These are phyloP conservation scores for Heliamphora exappendiculata DNA, from an alignment of 148 eudicot species.

Conservation along the genomic window DNA sequence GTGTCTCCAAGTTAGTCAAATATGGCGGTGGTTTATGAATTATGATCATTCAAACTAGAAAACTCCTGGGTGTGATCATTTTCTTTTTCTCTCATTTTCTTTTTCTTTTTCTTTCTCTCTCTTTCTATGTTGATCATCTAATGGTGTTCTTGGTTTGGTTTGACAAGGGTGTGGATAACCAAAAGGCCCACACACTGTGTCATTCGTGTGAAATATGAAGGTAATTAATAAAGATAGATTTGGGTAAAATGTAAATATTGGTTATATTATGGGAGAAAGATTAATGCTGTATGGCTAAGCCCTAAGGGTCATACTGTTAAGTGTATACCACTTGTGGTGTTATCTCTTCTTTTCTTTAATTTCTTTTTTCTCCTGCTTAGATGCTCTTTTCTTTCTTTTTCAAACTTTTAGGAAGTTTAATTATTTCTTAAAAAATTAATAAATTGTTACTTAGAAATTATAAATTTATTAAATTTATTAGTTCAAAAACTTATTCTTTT, in stretches of 20 bases:
- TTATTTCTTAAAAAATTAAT: too few relatives aligned
- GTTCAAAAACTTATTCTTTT: too few relatives aligned
- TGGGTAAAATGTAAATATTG: slow-evolving; percentile 11
- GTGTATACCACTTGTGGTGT: not conserved
- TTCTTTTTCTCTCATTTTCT: not conserved
- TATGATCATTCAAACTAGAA: not conserved
- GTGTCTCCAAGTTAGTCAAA: slow-evolving; percentile 7
- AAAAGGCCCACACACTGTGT: slow-evolving; percentile 2
- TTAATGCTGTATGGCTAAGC: not conserved
- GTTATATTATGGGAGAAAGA: not conserved
- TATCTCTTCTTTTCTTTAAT: not conserved
- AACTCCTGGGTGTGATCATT: not conserved
- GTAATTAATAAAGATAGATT: not conserved
- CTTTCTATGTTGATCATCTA: not conserved
- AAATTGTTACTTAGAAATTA: not conserved
- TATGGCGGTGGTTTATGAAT: too few relatives aligned
- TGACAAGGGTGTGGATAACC: slow-evolving; percentile 21
- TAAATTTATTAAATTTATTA: too few relatives aligned
- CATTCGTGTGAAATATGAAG: slow-evolving; percentile 14
- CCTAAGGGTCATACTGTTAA: slow-evolving; percentile 2
- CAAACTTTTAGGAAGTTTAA: not conserved
- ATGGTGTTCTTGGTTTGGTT: not conserved
- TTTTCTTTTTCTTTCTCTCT: not conserved
- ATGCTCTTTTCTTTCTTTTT: not conserved
- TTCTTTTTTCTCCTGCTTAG: not conserved